Base-by-base conservation (phyloP, 345 rosid genomes). In the Anastatica hierochuntica region DNA sequence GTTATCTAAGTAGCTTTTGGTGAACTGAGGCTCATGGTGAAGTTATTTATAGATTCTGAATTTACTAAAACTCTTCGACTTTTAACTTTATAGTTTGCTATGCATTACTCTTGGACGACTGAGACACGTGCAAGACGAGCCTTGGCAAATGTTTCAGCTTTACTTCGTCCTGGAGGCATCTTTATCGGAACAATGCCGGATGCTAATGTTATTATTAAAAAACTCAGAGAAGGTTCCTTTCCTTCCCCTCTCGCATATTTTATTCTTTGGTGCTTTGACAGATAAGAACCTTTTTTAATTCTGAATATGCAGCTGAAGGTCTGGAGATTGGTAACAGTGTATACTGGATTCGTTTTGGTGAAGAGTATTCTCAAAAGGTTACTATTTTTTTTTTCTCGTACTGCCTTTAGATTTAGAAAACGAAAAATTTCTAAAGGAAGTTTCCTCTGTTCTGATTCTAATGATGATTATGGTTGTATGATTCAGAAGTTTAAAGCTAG, bases 171-270 rank as follows among this genome's bases (percentile, higher is more conserved):
- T 0, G 95, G 98, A 57, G 97, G 98, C 48, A 78, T 71, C 23
- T 85, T 88, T 71, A 81, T 88, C 8, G 95, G 98, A 64, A 85
- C 98, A 33, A 92, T 88, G 98, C 97, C 97, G 49, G 98, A 88
- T 77, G 97, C 95, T 30, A 88, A 88, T 73, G 98, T 92, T 43
- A 83, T 92, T 35, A 40, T 92, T 0, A 83, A 83, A 71, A 92
- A 92, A 49, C 85, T 92, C 29, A 71, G 94, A 80, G 76, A 77
- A 85, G 96, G 98, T 92, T 63, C 41, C 19, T 51, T n/a, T n/a
- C n/a, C n/a, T n/a, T n/a, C n/a, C n/a, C n/a, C n/a, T n/a, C n/a
- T n/a, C n/a, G n/a, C n/a, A n/a, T n/a, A n/a, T n/a, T n/a, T n/a
- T n/a, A n/a, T n/a, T n/a, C n/a, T n/a, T n/a, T n/a, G n/a, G n/a